These are phyloP conservation scores for Penicillium sumatraense DNA, from an alignment of 2,329 filamentous ascomycete species.

Conservation along the genomic window DNA sequence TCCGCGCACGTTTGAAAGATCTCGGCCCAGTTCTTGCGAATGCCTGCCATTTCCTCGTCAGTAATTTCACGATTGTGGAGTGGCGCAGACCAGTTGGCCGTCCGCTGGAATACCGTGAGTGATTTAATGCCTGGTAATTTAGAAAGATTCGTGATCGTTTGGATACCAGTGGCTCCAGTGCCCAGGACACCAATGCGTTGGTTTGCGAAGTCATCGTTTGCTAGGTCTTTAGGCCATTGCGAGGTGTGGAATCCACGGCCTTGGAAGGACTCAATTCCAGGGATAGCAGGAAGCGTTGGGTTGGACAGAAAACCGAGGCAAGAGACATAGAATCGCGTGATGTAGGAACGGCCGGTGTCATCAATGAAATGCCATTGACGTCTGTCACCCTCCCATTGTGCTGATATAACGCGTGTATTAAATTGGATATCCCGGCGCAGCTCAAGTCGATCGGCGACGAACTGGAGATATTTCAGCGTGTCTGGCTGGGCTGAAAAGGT, in stretches of 20 bases:
- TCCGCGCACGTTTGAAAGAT: too few species aligned
- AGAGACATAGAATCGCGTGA: slow-evolving; percentile 1
- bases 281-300: slow-evolving; percentile 27
- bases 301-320: slow-evolving; percentile 15
- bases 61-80: too few species aligned
- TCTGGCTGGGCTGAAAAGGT: slow-evolving; percentile 13
- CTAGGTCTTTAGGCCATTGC: slow-evolving; percentile 28
- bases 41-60: too few species aligned
- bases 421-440: slow-evolving; percentile 9
- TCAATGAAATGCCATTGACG: neutral
- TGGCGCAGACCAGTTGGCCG: slow-evolving; percentile 30
- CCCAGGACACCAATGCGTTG: slow-evolving; percentile 49
- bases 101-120: slow-evolving; percentile 29
- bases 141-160: slow-evolving; percentile 30
- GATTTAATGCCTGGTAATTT: slow-evolving; percentile 14
- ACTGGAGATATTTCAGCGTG: slow-evolving; percentile 7
- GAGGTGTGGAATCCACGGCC: slow-evolving; percentile 30
- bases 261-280: slow-evolving; percentile 25
- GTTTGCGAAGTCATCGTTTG: slow-evolving; percentile 18
- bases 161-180: slow-evolving; percentile 49
- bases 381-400: slow-evolving; percentile 1
- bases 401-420: slow-evolving; percentile 1
- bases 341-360: neutral
- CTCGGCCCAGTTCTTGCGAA: too few species aligned
- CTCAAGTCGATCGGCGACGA: slow-evolving; percentile 1